Conservation (phyloP, 2,329 filamentous ascomycete species). For the Magnaporthiopsis rhizophila region DNA sequence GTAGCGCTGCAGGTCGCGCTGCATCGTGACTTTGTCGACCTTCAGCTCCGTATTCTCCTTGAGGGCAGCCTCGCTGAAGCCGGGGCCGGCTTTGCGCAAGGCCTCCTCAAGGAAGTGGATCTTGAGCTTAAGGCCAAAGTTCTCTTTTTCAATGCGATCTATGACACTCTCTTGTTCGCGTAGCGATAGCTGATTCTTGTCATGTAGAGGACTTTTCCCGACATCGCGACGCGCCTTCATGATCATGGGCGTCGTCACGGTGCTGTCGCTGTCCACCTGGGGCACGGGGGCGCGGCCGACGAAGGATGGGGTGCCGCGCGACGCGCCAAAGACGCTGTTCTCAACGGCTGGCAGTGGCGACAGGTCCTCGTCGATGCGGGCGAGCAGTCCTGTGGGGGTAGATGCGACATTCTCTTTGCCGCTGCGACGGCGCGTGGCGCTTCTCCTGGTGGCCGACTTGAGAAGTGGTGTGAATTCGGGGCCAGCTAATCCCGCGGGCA, state of each 20-base stretch:
- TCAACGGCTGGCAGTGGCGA: constrained; percentile 68
- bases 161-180: constrained; percentile 94
- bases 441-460: constrained; percentile 69
- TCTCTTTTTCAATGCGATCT: constrained; percentile 95
- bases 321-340: constrained; percentile 61
- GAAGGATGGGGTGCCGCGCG: constrained; percentile 54
- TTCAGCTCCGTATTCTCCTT: constrained; percentile 96
- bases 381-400: constrained; percentile 58
- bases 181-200: constrained; percentile 84
- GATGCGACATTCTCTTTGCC: constrained; percentile 55
- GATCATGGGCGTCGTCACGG: constrained; percentile 73
- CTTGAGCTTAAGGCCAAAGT: constrained; percentile 93
- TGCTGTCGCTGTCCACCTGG: constrained; percentile 69
- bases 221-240: constrained; percentile 50
- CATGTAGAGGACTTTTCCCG: constrained; percentile 63
- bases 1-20: constrained; percentile 77
- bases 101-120: constrained; percentile 95
- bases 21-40: constrained; percentile 83
- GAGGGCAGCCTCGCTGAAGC: constrained; percentile 80
- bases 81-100: constrained; percentile 76
- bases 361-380: constrained; percentile 61
- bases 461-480: constrained; percentile 92
- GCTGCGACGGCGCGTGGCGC: constrained; percentile 47
- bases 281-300: constrained; percentile 67
- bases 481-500: constrained; percentile 54